Conservation (phyloP, 352 stramenopile genomes). For the Globisporangium cystogenes region DNA sequence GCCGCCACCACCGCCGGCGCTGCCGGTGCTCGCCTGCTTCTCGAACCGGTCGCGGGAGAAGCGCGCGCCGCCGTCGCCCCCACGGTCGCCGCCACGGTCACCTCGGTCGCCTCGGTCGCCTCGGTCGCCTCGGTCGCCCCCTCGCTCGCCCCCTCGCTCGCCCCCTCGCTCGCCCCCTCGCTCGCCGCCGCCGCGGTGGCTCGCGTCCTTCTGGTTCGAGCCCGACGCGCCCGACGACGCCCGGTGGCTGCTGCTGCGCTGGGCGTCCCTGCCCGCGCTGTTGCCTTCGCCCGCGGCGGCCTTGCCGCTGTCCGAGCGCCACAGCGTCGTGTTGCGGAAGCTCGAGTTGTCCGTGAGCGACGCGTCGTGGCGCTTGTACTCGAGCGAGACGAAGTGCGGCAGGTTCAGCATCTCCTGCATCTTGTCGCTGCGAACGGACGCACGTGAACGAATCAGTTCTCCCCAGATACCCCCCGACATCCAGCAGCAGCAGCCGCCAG, state of each 20-base stretch:
- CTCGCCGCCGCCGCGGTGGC: constrained; percentile 9
- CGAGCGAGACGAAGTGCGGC: constrained; percentile 86
- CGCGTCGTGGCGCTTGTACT: constrained; percentile 91
- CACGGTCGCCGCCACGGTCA: constrained; percentile 8
- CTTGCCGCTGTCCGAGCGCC: constrained; percentile 48
- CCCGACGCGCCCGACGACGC: constrained; percentile 5
- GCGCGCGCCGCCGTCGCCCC: constrained; percentile 24
- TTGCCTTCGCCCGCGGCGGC: constrained; percentile 18
- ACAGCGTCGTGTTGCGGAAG: constrained; percentile 78
- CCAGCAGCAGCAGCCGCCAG: no score
- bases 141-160: constrained; percentile 12
- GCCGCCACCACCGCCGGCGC: neutral
- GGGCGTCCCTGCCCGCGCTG: constrained; percentile 34
- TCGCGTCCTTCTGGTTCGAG: constrained; percentile 14
- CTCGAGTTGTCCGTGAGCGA: constrained; percentile 79
- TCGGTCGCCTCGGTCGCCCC: constrained; percentile 8
- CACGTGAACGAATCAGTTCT: no score
- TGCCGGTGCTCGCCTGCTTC: constrained; percentile 14
- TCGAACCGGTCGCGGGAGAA: constrained; percentile 45
- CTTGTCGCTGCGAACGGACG: constrained; percentile 50
- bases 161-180: constrained; percentile 11
- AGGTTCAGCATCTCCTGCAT: constrained; percentile 89
- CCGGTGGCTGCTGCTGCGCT: constrained; percentile 14
- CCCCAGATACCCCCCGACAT: no score
- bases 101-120: constrained; percentile 20